Base-by-base conservation (phyloP, 345 rosid genomes). In the Acer negundo region DNA sequence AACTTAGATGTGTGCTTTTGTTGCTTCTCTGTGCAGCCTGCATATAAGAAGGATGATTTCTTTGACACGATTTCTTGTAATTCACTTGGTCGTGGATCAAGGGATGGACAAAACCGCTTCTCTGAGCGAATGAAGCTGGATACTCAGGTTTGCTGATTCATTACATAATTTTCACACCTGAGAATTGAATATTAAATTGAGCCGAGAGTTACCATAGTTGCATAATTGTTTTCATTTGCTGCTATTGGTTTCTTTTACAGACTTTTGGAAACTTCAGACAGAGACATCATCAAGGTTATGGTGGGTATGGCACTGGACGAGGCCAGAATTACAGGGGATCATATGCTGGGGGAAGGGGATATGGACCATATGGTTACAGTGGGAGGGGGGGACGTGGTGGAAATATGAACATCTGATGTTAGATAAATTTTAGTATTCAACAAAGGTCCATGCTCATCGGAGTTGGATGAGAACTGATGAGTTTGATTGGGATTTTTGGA, bases 11-110 rank as follows among this genome's bases (percentile, higher is more conserved):
- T 59, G 56, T 66, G 55, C 16, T 40, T 64, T 24, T 67, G 11
- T 75, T 75, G 46, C 16, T 51, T 71, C 40, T 74, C 7, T 63
- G n/a, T 47, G 73, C 88, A 87, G 88, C 81, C 82, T 81, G 84
- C 86, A 12, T 85, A 86, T 79, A 67, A 73, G 49, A 86, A 85
- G 82, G 91, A 89, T 62, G 86, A 84, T 22, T 84, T 86, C 72
- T 88, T 80, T 71, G 89, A 88, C 81, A 72, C 78, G 22, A 84
- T 86, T 75, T 85, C 90, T 8, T 79, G 91, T 61, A 82, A 77
- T 67, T 78, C 87, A 31, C 84, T 68, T 19, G 56, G 62, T 16
- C 84, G 71, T 69, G 85, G 79, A 24, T 53, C 75, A 53, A 76
- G 77, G 81, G 74, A 62, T 75, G 85, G 76, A 28, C 87, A 84